A percentile compares a stretch with the other conserved stretches of the same genome.
Evolutionary conservation across 306 rosid species (phyloP).

Genomic region (Morella rubra): DNA sequence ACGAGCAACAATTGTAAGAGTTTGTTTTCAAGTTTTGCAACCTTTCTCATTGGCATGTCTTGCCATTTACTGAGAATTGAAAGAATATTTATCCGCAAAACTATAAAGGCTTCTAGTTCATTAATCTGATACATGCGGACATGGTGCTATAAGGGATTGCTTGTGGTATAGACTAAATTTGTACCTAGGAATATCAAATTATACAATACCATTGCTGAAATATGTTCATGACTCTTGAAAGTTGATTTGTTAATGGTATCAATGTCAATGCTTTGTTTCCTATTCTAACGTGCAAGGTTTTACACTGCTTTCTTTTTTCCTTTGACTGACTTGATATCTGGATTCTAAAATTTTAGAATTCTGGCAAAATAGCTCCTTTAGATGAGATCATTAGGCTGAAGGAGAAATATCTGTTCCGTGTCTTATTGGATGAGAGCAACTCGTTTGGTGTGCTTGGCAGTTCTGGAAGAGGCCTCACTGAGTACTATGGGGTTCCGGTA

Average conservation of each 20-base stretch:
- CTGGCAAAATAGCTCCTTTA: slow-evolving; percentile 94
- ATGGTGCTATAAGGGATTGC: neutral
- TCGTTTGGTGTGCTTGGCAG: slow-evolving; percentile 94
- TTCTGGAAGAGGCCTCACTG: slow-evolving; percentile 93
- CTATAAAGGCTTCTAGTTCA: neutral
- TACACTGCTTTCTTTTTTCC: neutral
- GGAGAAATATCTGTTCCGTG: slow-evolving; percentile 84
- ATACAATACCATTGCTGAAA: neutral
- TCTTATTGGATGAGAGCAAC: slow-evolving; percentile 95
- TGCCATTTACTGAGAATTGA: neutral
- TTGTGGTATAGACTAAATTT: neutral
- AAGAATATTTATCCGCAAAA: neutral
- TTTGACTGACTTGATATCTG: neutral
- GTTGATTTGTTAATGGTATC: neutral
- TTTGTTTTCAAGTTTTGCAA: neutral
- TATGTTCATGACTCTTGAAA: neutral
- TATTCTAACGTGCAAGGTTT: neutral
- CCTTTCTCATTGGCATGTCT: neutral
- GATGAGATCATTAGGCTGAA: slow-evolving; percentile 86
- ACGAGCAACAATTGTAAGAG: slow-evolving; percentile 20
- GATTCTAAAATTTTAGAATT: slow-evolving; percentile 56
- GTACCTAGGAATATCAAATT: neutral
- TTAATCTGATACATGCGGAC: neutral
- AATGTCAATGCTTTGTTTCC: neutral
- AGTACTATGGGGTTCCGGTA: slow-evolving; percentile 75